Base-by-base conservation (phyloP, 768 basidiomycete genomes). In the Pleurotus tuber-regium region DNA sequence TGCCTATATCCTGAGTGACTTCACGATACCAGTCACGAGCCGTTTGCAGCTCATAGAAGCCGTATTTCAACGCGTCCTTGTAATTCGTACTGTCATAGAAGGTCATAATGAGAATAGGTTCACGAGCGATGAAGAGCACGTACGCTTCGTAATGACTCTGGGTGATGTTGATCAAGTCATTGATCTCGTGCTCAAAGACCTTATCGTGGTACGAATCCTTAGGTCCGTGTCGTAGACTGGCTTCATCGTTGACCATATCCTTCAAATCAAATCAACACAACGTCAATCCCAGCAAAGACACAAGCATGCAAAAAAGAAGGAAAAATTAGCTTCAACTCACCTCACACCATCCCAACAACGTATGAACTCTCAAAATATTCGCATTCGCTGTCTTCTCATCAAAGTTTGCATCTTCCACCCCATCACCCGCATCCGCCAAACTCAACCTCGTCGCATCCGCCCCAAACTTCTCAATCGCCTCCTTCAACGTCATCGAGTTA, bases 341-440 rank as follows among this genome's bases (percentile, higher is more conserved):
- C 70, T 96, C 88, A 60, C 92, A 94, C 95, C 96, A 99, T 3
- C 77, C 79, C 57, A 94, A 74, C 61, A 97, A 72, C 0, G 96
- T 98, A 65, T 95, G 88, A 55, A 99, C 74, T 46, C 97, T 81
- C 64, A 98, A 68, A 63, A 99, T 98, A 55, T 92, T 93, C 9
- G 97, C 94, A 65, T 98, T 99, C 14, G 97, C 97, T 4, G 88
- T 90, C 74, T 93, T 90, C 77, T 98, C 96, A 64, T 99, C 97
- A 61, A 98, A 99, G 75, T 99, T 99, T 39, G 96, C 96, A 69
- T 99, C 97, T 68, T 97, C 95, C 59, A 98, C 80, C 44, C 94
- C 92, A 66, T 99, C 97, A 11, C 97, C 97, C 23, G 94, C 93
- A 72, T 98, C 96, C 21, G 97, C 97, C 68, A 99, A 77, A 16